Conservation (phyloP, 2,329 filamentous ascomycete species). For the Knoxdaviesia proteae region DNA sequence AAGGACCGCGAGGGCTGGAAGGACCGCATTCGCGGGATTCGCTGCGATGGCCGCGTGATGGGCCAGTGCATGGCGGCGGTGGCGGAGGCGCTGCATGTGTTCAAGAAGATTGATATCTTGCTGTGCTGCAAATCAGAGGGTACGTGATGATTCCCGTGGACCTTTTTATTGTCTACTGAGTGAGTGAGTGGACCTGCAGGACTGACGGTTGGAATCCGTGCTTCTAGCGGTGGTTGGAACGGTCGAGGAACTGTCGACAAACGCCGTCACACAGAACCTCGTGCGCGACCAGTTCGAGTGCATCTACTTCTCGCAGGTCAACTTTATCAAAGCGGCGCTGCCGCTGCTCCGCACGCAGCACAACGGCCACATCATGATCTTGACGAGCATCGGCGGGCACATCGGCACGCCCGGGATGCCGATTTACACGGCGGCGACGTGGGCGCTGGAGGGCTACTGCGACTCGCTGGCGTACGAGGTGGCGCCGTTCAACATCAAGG, state of each 20-base stretch:
- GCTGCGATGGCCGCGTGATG: conserved; percentile 40
- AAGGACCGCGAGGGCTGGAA: conserved; percentile 61
- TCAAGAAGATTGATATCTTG: conserved; percentile 75
- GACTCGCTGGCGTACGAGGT: conserved; percentile 92
- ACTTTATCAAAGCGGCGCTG: conserved; percentile 77
- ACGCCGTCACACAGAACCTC: conserved; percentile 50
- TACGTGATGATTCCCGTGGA: conserved; percentile 13
- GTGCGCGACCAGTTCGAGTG: conserved; percentile 83
- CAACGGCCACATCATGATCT: conserved; percentile 73
- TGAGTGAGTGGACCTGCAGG: too few species aligned
- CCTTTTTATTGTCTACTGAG: neutral
- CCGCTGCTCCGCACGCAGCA: conserved; percentile 61
- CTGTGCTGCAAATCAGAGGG: conserved; percentile 78
- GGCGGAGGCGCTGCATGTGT: conserved; percentile 65
- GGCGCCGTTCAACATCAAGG: conserved; percentile 87
- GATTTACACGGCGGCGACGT: conserved; percentile 80
- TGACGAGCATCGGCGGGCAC: conserved; percentile 80
- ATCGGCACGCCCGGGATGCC: conserved; percentile 81
- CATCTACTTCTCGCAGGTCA: conserved; percentile 89
- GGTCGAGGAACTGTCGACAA: conserved; percentile 71
- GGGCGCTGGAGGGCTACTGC: conserved; percentile 90
- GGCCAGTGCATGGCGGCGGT: conserved; percentile 67
- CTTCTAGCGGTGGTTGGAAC: conserved; percentile 59
- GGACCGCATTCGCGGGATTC: conserved; percentile 48
- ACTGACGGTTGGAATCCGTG: neutral